phyloP scores from a whole-genome alignment of 2,329 filamentous ascomycete genomes.

The Xylaria sp. region DNA sequence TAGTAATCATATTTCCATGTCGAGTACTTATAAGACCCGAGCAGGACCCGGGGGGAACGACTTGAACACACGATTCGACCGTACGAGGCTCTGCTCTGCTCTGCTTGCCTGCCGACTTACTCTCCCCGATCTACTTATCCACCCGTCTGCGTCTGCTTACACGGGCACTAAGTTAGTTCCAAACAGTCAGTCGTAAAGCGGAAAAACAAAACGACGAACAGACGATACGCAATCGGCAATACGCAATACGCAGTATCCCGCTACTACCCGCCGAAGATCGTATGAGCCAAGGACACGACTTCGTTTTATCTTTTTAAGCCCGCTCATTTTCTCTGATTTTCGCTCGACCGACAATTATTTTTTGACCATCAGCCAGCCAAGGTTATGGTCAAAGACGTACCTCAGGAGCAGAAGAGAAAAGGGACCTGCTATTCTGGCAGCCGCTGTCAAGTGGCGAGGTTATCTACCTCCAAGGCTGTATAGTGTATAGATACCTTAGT shows the following conservation, averaged over 20 bases:
- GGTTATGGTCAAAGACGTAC: background rate
- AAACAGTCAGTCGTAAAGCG: background rate
- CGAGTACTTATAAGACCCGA: background rate
- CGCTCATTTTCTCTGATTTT: background rate
- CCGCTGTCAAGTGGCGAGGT: slow-evolving; percentile 14
- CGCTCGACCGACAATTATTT: background rate
- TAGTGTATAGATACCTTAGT: background rate
- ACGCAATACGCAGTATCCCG: background rate
- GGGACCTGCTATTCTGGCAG: background rate
- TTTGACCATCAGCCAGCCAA: background rate
- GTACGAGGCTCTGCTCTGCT: slow-evolving; percentile 22
- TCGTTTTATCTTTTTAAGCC: background rate
- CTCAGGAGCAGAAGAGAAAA: background rate
- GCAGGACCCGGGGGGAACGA: background rate
- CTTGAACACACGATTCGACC: slow-evolving; percentile 16
- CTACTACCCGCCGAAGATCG: background rate
- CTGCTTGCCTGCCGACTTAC: background rate
- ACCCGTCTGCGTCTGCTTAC: background rate
- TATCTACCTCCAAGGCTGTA: background rate
- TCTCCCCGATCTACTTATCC: background rate
- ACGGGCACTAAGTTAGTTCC: background rate
- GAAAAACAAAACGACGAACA: background rate
- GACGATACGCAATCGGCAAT: background rate
- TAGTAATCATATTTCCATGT: slow-evolving; percentile 1
- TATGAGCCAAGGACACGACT: background rate